Conservation (phyloP, 2,329 filamentous ascomycete genomes). For the Penicillium decumbens region DNA sequence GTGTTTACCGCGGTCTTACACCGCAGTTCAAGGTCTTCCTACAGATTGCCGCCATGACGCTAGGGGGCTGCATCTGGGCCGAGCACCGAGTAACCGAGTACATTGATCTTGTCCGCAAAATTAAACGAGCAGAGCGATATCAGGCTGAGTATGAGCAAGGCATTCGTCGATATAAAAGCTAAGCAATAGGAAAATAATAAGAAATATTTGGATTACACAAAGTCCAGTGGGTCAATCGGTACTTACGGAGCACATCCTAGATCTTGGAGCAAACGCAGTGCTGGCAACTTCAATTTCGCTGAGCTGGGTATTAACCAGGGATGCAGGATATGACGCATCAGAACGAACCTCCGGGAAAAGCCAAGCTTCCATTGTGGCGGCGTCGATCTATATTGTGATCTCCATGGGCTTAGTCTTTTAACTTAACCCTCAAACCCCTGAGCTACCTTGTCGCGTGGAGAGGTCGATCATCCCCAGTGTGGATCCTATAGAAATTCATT, state of each 20-base stretch:
- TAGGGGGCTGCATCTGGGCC: conserved; percentile 48
- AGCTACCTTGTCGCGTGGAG: conserved; percentile 6
- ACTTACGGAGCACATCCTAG: background rate
- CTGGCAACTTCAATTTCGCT: no score
- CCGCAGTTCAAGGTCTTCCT: conserved; percentile 49
- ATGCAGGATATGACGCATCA: no score
- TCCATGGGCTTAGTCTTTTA: conserved; percentile 6
- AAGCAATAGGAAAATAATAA: background rate
- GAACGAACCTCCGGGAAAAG: background rate
- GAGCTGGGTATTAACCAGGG: no score
- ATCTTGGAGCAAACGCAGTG: background rate
- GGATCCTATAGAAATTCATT: conserved; percentile 4
- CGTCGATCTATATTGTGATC: conserved; percentile 19
- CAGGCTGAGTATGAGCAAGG: conserved; percentile 28
- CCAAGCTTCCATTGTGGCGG: conserved; percentile 4
- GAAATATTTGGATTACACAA: background rate
- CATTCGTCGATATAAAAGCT: conserved; percentile 5
- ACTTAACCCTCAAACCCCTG: background rate
- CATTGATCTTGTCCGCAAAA: conserved; percentile 40
- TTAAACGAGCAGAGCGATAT: conserved; percentile 40
- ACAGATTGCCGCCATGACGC: conserved; percentile 46
- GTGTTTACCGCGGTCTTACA: conserved; percentile 46
- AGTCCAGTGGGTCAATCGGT: background rate
- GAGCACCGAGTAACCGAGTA: conserved; percentile 46
- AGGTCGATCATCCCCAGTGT: conserved; percentile 16